phyloP scores from a whole-genome alignment of 2,329 filamentous ascomycete genomes.

The Trichoderma citrinoviride region DNA sequence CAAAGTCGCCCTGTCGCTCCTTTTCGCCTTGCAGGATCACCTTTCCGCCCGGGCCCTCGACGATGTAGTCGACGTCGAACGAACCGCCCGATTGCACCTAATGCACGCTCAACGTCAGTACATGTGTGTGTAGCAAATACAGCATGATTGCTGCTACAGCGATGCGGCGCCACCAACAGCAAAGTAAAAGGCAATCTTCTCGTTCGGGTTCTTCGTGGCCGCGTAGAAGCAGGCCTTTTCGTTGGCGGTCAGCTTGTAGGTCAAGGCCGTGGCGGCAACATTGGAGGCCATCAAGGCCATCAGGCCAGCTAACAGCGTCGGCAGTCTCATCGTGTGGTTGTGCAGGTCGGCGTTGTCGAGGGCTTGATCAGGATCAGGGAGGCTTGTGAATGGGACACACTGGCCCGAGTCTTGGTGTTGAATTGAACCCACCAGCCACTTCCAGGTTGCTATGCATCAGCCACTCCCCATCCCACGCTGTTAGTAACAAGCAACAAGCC shows the following conservation, averaged over 20 bases:
- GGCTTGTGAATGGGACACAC: slow-evolving; percentile 20
- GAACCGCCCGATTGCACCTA: slow-evolving; percentile 97
- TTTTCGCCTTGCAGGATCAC: slow-evolving; percentile 82
- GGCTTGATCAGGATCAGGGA: slow-evolving; percentile 24
- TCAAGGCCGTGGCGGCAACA: slow-evolving; percentile 84
- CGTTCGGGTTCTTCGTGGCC: slow-evolving; percentile 69
- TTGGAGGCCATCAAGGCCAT: slow-evolving; percentile 68
- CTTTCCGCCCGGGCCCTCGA: slow-evolving; percentile 77
- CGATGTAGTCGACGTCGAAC: slow-evolving; percentile 93
- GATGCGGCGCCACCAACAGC: slow-evolving; percentile 60
- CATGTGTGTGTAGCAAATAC: background rate
- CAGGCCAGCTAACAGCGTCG: slow-evolving; percentile 61
- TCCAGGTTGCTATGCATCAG: too few species aligned
- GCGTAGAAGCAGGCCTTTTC: slow-evolving; percentile 97
- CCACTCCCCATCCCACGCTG: background rate
- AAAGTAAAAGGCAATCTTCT: slow-evolving; percentile 98
- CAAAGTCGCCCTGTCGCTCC: slow-evolving; percentile 93
- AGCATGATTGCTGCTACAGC: background rate
- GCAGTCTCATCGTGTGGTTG: slow-evolving; percentile 60
- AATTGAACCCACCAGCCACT: background rate
- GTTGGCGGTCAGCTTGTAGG: slow-evolving; percentile 85
- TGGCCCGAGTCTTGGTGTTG: slow-evolving; percentile 13
- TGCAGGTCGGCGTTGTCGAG: slow-evolving; percentile 30
- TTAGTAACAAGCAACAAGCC: background rate
- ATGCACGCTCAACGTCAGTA: background rate